Conservation (phyloP, 2,329 filamentous ascomycete genomes). For the Calonectria pseudoreteaudii region DNA sequence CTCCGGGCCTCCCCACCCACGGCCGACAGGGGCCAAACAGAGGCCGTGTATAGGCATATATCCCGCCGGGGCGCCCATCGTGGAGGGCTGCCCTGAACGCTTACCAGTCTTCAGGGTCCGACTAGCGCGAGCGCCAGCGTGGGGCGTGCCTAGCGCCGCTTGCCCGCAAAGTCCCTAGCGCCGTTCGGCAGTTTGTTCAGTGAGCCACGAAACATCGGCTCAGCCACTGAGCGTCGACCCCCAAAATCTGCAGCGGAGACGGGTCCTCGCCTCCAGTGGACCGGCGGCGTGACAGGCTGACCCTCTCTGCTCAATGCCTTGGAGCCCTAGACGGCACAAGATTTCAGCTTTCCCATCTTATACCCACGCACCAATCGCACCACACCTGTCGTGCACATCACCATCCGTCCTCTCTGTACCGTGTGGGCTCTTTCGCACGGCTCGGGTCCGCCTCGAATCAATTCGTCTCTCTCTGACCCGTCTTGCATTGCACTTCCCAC, state of each 20-base stretch:
- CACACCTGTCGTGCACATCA: background rate
- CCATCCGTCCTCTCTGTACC: background rate
- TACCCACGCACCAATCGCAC: background rate
- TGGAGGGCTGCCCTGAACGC: constrained; percentile 9
- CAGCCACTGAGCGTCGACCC: background rate
- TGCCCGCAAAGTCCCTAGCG: background rate
- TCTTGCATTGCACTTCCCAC: background rate
- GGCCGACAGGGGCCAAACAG: background rate
- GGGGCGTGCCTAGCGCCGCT: background rate
- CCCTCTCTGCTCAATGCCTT: background rate
- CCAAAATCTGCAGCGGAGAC: constrained; percentile 13
- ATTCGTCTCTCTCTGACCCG: background rate
- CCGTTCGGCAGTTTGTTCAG: constrained; percentile 10
- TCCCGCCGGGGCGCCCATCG: background rate
- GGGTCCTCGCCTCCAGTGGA: background rate
- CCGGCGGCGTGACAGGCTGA: background rate
- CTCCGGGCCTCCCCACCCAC: background rate
- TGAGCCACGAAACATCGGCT: background rate
- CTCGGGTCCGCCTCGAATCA: background rate
- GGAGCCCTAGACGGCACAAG: constrained; percentile 5
- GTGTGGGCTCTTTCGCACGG: constrained; percentile 1
- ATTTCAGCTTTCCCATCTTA: constrained; percentile 14
- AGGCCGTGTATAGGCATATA: background rate
- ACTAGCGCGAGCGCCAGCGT: constrained; percentile 1
- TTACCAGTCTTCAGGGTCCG: constrained; percentile 13